Percentiles rank a stretch among this genome's conserved stretches.
Conservation (phyloP, 179 eudicot species). For the Nepenthes alata region DNA sequence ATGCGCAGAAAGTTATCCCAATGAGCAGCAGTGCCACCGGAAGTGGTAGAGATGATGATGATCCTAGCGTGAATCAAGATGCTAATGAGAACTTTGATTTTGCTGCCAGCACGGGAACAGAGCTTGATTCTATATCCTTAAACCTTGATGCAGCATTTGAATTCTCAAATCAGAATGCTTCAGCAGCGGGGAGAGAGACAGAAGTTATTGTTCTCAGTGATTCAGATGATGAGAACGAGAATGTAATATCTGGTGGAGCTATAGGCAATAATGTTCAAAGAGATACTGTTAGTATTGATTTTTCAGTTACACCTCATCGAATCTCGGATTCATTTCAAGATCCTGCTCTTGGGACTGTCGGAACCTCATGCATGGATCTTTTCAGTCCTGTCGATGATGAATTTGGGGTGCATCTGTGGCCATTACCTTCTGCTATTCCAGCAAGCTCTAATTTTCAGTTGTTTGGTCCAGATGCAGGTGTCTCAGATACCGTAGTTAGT, state of each 20-base stretch:
- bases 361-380: conserved; percentile 49
- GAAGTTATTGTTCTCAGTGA: conserved; percentile 83
- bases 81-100: conserved; percentile 50
- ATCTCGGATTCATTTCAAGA: conserved; percentile 51
- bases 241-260: conserved; percentile 25
- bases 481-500: conserved; percentile 43
- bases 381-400: conserved; percentile 52
- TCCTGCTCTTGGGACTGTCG: conserved; percentile 31
- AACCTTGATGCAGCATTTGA: conserved; percentile 37
- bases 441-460: conserved; percentile 56
- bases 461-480: conserved; percentile 67
- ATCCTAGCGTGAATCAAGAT: conserved; percentile 70
- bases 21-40: conserved; percentile 92
- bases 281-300: conserved; percentile 28
- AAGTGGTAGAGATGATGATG: conserved; percentile 84
- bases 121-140: conserved; percentile 59
- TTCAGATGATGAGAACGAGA: conserved; percentile 74
- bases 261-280: conserved; percentile 18
- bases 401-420: conserved; percentile 56
- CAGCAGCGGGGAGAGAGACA: conserved; percentile 36
- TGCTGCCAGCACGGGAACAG: conserved; percentile 37
- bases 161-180: conserved; percentile 18
- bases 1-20: conserved; percentile 46
- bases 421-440: conserved; percentile 50
- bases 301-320: conserved; percentile 33